Conservation (phyloP, 2,329 filamentous ascomycete species). For the Aplosporella prunicola region DNA sequence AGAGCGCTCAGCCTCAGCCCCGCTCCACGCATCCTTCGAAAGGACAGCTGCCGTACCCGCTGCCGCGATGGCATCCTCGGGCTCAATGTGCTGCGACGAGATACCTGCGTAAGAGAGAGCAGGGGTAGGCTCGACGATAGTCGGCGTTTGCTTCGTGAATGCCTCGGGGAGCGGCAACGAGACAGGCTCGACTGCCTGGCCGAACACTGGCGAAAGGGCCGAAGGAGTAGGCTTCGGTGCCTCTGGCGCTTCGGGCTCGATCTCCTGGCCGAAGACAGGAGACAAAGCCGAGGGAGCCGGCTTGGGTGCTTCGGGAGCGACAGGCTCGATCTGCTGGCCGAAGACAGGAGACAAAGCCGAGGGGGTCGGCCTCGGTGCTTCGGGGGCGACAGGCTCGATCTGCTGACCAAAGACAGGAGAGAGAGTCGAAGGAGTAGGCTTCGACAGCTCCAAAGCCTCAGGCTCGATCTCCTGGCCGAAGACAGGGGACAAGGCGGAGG, state of each 20-base stretch:
- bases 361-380: background rate
- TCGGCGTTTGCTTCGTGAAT: background rate
- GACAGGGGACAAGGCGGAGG: constrained; percentile 4
- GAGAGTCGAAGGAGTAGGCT: constrained; percentile 11
- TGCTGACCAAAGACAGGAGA: constrained; percentile 14
- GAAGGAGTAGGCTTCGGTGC: constrained; percentile 2
- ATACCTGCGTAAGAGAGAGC: constrained; percentile 21
- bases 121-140: constrained; percentile 15
- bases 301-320: constrained; percentile 18
- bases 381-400: constrained; percentile 13
- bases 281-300: constrained; percentile 14
- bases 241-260: constrained; percentile 1
- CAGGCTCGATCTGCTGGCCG: constrained; percentile 16
- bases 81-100: constrained; percentile 21
- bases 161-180: constrained; percentile 5
- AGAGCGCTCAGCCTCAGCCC: background rate
- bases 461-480: constrained; percentile 7
- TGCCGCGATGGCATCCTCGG: constrained; percentile 15
- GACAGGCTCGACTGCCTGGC: constrained; percentile 7
- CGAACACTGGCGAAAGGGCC: constrained; percentile 1
- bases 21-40: no score
- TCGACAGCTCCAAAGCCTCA: no score
- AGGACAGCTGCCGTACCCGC: background rate
- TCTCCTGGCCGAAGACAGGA: constrained; percentile 2
- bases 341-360: constrained; percentile 3